Evolutionary conservation across 208 protist species (phyloP).

Genomic region (Histomonas meleagridis): DNA sequence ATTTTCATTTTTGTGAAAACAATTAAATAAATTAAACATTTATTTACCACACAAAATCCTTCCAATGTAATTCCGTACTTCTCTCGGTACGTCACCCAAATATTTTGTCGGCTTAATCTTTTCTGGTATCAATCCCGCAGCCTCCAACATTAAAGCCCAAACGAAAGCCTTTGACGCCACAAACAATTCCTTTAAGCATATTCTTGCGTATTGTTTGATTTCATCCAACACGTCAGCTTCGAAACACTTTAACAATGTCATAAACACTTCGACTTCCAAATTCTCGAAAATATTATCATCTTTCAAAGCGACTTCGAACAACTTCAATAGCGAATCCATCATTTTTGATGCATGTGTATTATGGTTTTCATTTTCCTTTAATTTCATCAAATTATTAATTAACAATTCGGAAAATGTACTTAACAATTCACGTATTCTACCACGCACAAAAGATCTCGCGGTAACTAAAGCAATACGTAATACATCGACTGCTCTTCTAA

Average conservation of each 20-base stretch:
- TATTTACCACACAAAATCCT: not conserved
- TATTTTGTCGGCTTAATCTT: not conserved
- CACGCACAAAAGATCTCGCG: not conserved
- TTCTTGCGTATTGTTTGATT: not conserved
- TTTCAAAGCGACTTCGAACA: not conserved
- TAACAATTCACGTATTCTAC: not conserved
- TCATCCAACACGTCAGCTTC: not conserved
- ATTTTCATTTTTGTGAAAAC: no score
- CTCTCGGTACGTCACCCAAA: not conserved
- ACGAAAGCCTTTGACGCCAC: not conserved
- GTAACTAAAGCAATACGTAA: not conserved
- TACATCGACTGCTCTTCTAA: not conserved
- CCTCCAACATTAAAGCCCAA: conserved; percentile 1
- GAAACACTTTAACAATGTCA: not conserved
- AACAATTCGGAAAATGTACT: not conserved
- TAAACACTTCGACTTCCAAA: not conserved
- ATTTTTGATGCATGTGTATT: not conserved
- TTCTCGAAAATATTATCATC: not conserved
- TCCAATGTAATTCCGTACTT: not conserved
- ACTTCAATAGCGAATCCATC: not conserved
- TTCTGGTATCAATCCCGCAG: not conserved
- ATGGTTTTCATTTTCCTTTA: not conserved
- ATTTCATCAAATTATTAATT: not conserved
- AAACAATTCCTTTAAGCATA: not conserved
- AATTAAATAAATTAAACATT: no score